These are phyloP conservation scores for Xylaria sp. DNA, from an alignment of 495 filamentous ascomycete species.

Conservation along the genomic window DNA sequence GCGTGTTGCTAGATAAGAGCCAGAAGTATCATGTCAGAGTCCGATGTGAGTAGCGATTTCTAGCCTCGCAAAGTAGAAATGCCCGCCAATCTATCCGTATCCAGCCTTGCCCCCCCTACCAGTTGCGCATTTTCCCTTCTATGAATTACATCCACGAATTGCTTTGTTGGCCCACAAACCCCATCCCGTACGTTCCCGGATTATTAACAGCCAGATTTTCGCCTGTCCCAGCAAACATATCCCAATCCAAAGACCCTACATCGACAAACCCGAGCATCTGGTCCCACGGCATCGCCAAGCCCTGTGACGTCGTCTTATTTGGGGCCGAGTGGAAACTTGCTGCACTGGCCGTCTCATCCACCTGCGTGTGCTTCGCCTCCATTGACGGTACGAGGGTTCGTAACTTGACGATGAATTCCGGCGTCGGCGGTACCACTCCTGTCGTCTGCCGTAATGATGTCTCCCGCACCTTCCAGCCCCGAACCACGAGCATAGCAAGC, in stretches of 20 bases:
- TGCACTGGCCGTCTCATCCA: slow-evolving; percentile 11
- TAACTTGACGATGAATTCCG: slow-evolving; percentile 47
- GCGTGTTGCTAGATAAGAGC: not conserved
- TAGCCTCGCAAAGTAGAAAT: not conserved
- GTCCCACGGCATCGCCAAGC: slow-evolving; percentile 40
- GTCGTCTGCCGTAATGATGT: slow-evolving; percentile 36
- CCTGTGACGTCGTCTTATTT: slow-evolving; percentile 12
- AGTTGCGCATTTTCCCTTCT: not conserved
- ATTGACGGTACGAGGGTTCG: slow-evolving; percentile 37
- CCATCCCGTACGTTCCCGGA: slow-evolving; percentile 8
- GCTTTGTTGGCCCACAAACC: slow-evolving; percentile 4
- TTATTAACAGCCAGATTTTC: not conserved
- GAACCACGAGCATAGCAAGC: slow-evolving; percentile 53
- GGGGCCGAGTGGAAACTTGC: slow-evolving; percentile 12
- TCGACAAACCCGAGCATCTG: slow-evolving; percentile 49
- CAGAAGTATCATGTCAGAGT: not conserved
- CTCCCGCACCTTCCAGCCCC: slow-evolving; percentile 55
- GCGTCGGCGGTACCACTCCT: slow-evolving; percentile 37
- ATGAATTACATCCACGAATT: slow-evolving; percentile 20
- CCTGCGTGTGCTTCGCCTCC: slow-evolving; percentile 31
- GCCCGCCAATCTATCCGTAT: not conserved
- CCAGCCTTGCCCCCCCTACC: not conserved
- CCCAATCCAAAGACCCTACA: slow-evolving; percentile 48
- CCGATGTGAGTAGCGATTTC: slow-evolving; percentile 20
- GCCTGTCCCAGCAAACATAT: slow-evolving; percentile 45